Evolutionary conservation across 2,329 filamentous ascomycete genomes (phyloP), one percentile per base, ranked within the genome.

Genomic region (Fusarium sp.): DNA sequence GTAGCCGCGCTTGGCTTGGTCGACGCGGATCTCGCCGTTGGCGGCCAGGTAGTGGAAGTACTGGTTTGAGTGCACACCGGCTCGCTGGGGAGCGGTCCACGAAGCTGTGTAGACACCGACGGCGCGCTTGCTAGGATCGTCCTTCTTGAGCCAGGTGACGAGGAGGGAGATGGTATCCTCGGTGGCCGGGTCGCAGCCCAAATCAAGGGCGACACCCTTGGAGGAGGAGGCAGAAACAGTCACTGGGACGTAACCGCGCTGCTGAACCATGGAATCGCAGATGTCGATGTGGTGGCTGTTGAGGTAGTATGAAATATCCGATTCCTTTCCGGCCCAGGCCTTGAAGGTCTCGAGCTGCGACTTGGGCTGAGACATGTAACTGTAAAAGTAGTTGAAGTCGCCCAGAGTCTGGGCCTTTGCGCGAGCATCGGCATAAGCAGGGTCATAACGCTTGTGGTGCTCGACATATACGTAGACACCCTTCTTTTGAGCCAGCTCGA

Each of bases 371-470:
- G 91, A 94, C 94, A 97, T 97, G 88, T 98, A 98, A 75, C 89
- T 92, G 87, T 97, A 98, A 80, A 97, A 98, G 87, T 98, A 98
- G 86, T 97, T 97, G 89, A 98, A 98, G 82, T 97, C 94, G 70
- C 95, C 95, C 8, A 98, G 85, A 56, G 86, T 90, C 77, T 89
- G 84, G 13, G 94, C 93, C 74, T 92, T 90, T 83, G 91, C 91
- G 52, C 91, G 89, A 13, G 95, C 95, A 80, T 98, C 95, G 13
- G 93, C 90, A 84, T 98, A 98, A 23, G 94, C 94, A 2, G 95
- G 95, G 80, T 98, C 95, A 83, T 91, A 98, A 62, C 95, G 94
- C 86, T 98, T 98, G 88, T 98, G 95, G 84, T 98, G 95, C 86
- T 98, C 95, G 75, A 98, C 87, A 84, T 94, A 97, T 71, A 97